Conservation (phyloP, 106 monocot genomes). For the Narthecium ossifragum region DNA sequence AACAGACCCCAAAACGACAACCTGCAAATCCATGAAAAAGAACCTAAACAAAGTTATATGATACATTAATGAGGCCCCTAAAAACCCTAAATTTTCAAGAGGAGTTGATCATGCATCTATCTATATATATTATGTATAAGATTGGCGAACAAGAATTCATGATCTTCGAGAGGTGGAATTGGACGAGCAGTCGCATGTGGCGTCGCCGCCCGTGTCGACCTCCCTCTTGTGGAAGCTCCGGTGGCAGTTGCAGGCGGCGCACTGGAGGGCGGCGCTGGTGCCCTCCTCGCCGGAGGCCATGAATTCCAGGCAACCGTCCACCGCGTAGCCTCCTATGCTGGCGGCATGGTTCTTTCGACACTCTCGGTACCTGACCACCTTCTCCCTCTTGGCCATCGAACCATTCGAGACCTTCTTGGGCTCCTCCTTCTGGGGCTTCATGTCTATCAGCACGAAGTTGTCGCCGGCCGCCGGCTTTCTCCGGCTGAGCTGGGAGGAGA, state of each 20-base stretch:
- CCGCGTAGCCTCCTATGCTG: conserved; percentile 56
- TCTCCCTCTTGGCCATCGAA: conserved; percentile 16
- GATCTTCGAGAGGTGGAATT: conserved; percentile 17
- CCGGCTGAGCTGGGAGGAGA: neutral
- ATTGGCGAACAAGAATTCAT: too few species aligned
- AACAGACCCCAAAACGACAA: too few species aligned
- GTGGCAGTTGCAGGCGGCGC: conserved; percentile 88
- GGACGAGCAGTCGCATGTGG: conserved; percentile 44
- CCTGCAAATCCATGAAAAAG: too few species aligned
- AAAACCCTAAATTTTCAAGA: too few species aligned
- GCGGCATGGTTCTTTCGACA: conserved; percentile 62
- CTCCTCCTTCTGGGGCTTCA: neutral
- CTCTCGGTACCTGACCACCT: conserved; percentile 30
- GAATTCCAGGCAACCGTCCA: conserved; percentile 85
- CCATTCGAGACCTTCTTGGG: conserved; percentile 21
- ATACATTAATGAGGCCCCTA: too few species aligned
- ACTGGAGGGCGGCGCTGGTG: conserved; percentile 46
- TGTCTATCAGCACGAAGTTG: neutral
- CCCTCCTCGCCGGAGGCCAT: conserved; percentile 61
- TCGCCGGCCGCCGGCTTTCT: neutral
- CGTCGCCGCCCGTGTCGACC: conserved; percentile 17
- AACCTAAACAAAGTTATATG: too few species aligned
- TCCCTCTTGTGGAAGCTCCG: conserved; percentile 81
- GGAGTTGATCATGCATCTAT: too few species aligned
- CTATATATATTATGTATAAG: too few species aligned